Evolutionary conservation across 257 asterid genomes (phyloP).

Genomic region (Nicotiana sylvestris): DNA sequence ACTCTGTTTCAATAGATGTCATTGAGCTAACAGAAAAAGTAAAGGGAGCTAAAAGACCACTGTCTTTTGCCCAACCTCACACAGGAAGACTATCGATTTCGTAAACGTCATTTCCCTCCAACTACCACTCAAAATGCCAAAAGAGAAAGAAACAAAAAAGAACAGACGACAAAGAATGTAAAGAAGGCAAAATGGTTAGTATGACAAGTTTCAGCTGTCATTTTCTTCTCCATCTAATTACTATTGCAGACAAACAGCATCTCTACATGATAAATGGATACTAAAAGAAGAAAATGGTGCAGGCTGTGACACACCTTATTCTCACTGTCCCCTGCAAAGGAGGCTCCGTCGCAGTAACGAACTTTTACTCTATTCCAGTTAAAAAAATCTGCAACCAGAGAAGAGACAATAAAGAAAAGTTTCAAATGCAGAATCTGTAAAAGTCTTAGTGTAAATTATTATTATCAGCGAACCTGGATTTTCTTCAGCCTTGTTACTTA

Average conservation of each 20-base stretch:
- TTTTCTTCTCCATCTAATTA: neutral
- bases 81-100: neutral
- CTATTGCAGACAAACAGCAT: neutral
- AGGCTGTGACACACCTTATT: constrained; percentile 35
- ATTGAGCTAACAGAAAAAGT: neutral
- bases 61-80: constrained; percentile 2
- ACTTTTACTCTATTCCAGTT: constrained; percentile 71
- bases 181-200: neutral
- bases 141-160: neutral
- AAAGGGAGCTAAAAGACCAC: neutral
- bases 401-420: neutral
- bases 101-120: neutral
- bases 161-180: neutral
- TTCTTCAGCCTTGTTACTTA: constrained; percentile 53
- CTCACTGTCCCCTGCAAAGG: constrained; percentile 56
- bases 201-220: neutral
- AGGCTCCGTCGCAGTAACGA: constrained; percentile 72
- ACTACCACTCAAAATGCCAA: neutral
- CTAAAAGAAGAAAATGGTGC: neutral
- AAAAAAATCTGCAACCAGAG: constrained; percentile 46
- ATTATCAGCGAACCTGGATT: constrained; percentile 45
- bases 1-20: neutral
- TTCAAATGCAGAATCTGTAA: neutral
- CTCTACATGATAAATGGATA: neutral
- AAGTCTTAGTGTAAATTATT: neutral